Percentiles rank a stretch among this genome's conserved stretches.
phyloP scores from a whole-genome alignment of 2,329 filamentous ascomycete genomes.

The Xylaria sp. region DNA sequence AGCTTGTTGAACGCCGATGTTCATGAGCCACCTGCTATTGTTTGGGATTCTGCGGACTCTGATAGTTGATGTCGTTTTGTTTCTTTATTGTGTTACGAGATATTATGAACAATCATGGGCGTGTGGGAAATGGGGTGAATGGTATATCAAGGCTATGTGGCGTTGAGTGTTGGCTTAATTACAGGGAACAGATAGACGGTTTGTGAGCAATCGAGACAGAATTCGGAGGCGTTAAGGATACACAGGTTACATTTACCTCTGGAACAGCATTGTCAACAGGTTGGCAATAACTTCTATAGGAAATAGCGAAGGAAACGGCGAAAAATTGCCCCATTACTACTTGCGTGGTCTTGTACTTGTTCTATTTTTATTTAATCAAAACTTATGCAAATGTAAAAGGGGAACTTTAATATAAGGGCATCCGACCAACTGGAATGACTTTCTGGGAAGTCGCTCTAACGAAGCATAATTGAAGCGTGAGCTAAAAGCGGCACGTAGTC shows the following conservation, averaged over 20 bases:
- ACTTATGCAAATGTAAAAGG: no score
- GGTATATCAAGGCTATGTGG: background rate
- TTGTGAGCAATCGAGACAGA: constrained; percentile 1
- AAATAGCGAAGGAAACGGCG: background rate
- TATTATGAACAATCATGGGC: background rate
- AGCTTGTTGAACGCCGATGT: constrained; percentile 56
- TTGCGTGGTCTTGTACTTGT: no score
- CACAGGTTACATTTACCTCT: background rate
- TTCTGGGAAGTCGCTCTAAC: no score
- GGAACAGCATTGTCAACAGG: background rate
- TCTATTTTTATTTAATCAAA: no score
- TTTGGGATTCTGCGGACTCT: constrained; percentile 57
- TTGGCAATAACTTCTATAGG: background rate
- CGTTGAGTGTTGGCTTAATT: constrained; percentile 3
- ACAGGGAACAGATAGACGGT: background rate
- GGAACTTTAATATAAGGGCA: no score
- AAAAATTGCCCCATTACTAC: background rate
- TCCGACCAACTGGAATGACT: no score
- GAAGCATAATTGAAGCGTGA: no score
- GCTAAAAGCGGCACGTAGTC: no score
- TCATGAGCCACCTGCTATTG: constrained; percentile 53
- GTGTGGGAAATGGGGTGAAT: background rate
- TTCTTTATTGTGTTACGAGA: background rate
- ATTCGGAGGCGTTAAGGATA: background rate
- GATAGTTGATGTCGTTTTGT: constrained; percentile 37